These are phyloP conservation scores for Calycina marina DNA, from an alignment of 2,329 filamentous ascomycete species.

Conservation along the genomic window DNA sequence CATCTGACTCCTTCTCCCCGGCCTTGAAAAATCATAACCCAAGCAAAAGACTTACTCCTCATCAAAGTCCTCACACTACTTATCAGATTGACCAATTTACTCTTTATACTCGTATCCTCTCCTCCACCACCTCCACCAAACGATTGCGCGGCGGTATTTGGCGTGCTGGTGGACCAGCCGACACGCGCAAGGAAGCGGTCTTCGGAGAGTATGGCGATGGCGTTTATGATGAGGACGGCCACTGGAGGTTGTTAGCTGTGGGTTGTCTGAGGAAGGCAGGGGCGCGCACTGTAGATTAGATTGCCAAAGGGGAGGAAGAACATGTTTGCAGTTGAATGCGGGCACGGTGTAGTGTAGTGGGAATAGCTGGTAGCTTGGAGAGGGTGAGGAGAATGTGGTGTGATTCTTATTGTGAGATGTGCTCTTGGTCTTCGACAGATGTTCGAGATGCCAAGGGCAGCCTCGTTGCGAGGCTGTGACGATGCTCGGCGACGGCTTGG, in stretches of 20 bases:
- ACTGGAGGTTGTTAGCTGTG: conserved; percentile 39
- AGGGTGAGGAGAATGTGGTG: background rate
- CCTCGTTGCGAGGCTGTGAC: conserved; percentile 8
- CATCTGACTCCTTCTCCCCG: background rate
- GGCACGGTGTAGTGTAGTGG: no score
- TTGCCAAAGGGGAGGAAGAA: conserved; percentile 55
- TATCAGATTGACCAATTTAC: conserved; percentile 78
- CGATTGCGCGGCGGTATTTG: conserved; percentile 33
- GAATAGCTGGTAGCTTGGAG: no score
- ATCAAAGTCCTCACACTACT: conserved; percentile 82
- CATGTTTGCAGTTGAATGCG: conserved; percentile 34
- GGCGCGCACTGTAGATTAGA: conserved; percentile 52
- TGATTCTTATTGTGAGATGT: conserved; percentile 1
- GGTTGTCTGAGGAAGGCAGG: conserved; percentile 1
- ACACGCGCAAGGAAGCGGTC: conserved; percentile 82
- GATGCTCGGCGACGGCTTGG: no score
- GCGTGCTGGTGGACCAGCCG: conserved; percentile 57
- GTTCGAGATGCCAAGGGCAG: background rate
- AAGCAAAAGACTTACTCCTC: conserved; percentile 68
- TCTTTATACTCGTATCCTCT: conserved; percentile 67
- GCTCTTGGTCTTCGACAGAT: conserved; percentile 2
- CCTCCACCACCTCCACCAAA: conserved; percentile 55
- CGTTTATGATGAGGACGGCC: conserved; percentile 90
- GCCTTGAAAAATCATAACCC: no score
- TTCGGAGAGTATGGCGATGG: conserved; percentile 85